Conservation (phyloP, 192 early-diverging fungal genomes). For the Backusella liffmaniae region DNA sequence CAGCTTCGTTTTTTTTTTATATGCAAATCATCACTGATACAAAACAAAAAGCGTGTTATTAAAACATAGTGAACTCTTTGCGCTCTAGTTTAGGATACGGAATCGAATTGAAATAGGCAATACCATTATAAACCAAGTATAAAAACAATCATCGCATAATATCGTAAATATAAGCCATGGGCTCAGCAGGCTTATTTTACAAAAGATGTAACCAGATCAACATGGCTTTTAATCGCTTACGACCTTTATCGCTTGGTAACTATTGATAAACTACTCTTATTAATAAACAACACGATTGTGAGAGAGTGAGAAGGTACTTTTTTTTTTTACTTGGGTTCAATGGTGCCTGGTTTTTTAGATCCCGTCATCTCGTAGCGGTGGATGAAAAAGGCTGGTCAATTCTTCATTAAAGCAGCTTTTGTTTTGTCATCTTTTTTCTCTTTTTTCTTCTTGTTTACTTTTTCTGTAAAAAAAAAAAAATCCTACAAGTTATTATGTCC, state of each 20-base stretch:
- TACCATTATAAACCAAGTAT: too few species aligned
- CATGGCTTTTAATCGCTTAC: too few species aligned
- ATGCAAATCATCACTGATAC: background rate
- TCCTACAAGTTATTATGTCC: constrained; percentile 19
- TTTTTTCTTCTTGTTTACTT: background rate
- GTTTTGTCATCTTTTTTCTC: background rate
- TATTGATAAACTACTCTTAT: background rate
- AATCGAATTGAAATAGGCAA: too few species aligned
- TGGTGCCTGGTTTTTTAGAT: background rate
- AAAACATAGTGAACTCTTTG: background rate
- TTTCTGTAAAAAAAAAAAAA: background rate
- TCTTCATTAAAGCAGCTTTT: background rate
- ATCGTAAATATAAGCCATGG: too few species aligned
- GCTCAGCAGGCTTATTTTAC: too few species aligned
- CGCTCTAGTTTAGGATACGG: too few species aligned
- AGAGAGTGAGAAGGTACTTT: background rate
- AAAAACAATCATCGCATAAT: too few species aligned
- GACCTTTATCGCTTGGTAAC: background rate
- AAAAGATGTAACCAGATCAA: too few species aligned
- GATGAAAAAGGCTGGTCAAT: background rate
- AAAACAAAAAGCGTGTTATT: background rate
- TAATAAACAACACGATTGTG: background rate
- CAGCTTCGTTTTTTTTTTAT: background rate
- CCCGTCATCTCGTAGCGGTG: background rate
- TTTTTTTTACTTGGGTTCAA: background rate